Percentiles rank a stretch among this genome's conserved stretches.
These are phyloP conservation scores for Coemansia guatemalensis DNA, from an alignment of 192 early-diverging fungal genomes.

Conservation along the genomic window DNA sequence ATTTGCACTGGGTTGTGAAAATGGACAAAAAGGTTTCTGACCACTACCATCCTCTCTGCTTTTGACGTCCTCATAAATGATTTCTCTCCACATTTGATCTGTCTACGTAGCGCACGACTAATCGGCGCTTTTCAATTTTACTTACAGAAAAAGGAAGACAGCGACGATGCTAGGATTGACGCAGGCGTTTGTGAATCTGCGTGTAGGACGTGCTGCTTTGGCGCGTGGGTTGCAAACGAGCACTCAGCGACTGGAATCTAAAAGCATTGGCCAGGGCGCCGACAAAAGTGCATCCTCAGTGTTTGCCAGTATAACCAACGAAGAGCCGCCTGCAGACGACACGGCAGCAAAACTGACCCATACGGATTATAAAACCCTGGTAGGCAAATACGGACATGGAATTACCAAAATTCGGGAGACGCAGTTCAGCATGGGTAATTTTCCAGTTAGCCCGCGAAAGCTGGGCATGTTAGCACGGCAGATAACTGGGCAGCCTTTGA, in stretches of 20 bases:
- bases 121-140: too few species aligned
- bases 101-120: too few species aligned
- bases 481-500: conserved; percentile 62
- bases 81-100: too few species aligned
- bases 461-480: conserved; percentile 71
- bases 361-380: conserved; percentile 4
- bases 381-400: conserved; percentile 24
- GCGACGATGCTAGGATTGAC: too few species aligned
- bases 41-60: too few species aligned
- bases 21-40: too few species aligned
- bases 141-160: too few species aligned
- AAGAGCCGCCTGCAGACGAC: background rate
- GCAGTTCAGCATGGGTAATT: conserved; percentile 59
- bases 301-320: conserved; percentile 4
- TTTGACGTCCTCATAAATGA: too few species aligned
- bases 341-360: too few species aligned
- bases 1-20: too few species aligned
- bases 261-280: background rate
- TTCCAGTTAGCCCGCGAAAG: conserved; percentile 69
- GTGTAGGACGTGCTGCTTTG: too few species aligned
- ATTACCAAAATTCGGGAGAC: conserved; percentile 22
- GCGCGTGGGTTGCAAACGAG: background rate
- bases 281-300: conserved; percentile 25
- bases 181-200: too few species aligned
- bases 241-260: background rate